These are phyloP conservation scores for Venustampulla echinocandica DNA, from an alignment of 495 filamentous ascomycete species.

Conservation along the genomic window DNA sequence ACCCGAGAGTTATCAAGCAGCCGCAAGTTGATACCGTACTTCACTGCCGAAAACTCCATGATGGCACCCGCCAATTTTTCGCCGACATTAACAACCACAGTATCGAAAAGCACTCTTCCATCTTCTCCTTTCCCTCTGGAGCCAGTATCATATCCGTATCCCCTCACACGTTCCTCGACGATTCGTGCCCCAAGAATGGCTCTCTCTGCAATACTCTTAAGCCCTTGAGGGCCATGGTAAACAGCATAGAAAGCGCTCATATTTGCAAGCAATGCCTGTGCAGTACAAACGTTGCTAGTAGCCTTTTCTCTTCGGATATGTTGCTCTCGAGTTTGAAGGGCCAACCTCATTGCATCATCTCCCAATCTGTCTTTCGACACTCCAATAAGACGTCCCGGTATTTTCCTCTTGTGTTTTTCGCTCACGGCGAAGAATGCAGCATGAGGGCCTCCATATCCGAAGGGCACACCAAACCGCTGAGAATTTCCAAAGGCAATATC, in stretches of 20 bases:
- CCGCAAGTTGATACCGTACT: constrained; percentile 54
- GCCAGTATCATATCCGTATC: constrained; percentile 57
- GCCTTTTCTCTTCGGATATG: constrained; percentile 97
- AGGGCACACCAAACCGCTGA: constrained; percentile 89
- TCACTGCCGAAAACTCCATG: constrained; percentile 39
- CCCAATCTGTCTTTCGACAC: constrained; percentile 89
- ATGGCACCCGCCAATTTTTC: constrained; percentile 42
- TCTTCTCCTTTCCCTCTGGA: constrained; percentile 45
- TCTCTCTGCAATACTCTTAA: constrained; percentile 77
- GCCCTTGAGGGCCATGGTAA: constrained; percentile 83
- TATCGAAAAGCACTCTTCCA: constrained; percentile 65
- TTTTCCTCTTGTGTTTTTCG: constrained; percentile 93
- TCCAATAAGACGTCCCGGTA: constrained; percentile 86
- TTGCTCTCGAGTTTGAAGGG: constrained; percentile 92
- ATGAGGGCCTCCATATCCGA: constrained; percentile 92
- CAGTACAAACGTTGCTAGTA: constrained; percentile 97
- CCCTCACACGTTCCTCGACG: constrained; percentile 56
- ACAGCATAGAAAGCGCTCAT: constrained; percentile 98
- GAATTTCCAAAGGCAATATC: constrained; percentile 95
- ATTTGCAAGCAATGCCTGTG: constrained; percentile 90
- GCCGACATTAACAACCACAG: constrained; percentile 57
- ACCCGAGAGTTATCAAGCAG: constrained; percentile 50
- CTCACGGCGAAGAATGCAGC: constrained; percentile 93
- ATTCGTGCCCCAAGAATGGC: constrained; percentile 61
- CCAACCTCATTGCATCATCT: constrained; percentile 74